Evolutionary conservation across 805 yeast species (phyloP), one percentile per base, ranked within the genome.

Genomic region (Saccharomycopsis fermentans): DNA sequence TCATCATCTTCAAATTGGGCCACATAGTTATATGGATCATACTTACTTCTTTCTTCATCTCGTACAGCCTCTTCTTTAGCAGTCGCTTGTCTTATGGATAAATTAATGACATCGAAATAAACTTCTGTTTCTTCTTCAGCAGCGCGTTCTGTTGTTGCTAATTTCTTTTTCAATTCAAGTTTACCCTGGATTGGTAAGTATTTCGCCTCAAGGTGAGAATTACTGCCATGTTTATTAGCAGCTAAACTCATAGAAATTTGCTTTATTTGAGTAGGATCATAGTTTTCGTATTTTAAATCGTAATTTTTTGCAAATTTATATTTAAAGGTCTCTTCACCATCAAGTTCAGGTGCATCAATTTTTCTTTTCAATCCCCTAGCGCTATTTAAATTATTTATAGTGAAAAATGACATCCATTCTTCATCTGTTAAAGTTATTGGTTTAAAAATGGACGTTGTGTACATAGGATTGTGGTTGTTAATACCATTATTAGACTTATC

Each of bases 111-210:
- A 68, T 84, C 92, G 61, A 79, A 71, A 26, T 87, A 81, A 57
- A 79, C 72, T 35, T 78, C 82, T 58, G 77, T 77, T 58, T 83
- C 76, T 55, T 79, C 78, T 36, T 81, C 79, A 63, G 55, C 58
- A 17, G 47, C 35, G 14, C 29, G 51, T n/a, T 64, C 79, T 53
- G 81, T 76, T 53, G 81, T 76, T 40, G 81, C 84, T 14, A 90
- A 81, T 69, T 96, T 83, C 69, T 92, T 86, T 74, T 87, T 90
- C 68, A 94, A 81, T 64, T 86, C 94, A 50, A 89, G 78, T 65
- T 85, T 83, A 37, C 91, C 90, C 14, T 80, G 74, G 17, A 92
- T 74, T 8, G 97, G 96, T 60, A 86, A 81, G 69, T 86, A 94
- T 65, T 78, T 80, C 2, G 90, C 96, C 8, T 81, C 76, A 53